A percentile compares a stretch with the other conserved stretches of the same genome.
Conservation (phyloP, 2,329 filamentous ascomycete genomes). For the Trichoderma asperellum region DNA sequence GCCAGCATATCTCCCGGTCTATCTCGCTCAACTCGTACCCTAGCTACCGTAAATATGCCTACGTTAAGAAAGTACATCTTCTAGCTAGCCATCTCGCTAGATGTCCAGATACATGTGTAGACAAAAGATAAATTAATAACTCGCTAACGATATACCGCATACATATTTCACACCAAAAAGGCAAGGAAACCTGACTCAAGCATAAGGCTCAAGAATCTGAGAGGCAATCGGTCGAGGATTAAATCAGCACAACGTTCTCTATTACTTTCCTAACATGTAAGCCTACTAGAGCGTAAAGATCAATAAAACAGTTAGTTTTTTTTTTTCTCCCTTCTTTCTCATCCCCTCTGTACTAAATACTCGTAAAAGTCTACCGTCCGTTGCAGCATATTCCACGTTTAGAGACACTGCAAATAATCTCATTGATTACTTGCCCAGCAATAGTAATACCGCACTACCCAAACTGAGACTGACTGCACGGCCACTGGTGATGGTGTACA, state of each 20-base stretch:
- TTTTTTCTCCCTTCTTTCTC: neutral
- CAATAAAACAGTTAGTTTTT: neutral
- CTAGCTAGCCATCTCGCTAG: neutral
- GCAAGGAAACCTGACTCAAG: neutral
- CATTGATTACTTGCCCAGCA: neutral
- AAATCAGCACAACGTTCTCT: neutral
- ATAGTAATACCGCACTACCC: conserved; percentile 5
- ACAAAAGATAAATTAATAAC: neutral
- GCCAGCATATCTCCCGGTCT: neutral
- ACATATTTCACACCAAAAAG: neutral
- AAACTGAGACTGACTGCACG: neutral
- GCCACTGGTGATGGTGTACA: neutral
- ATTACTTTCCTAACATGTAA: neutral
- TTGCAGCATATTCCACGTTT: neutral
- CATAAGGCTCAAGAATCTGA: neutral
- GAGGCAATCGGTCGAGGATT: neutral
- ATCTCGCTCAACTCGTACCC: neutral
- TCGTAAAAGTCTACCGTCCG: neutral
- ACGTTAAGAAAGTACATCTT: neutral
- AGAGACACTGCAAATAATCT: neutral
- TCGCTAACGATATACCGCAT: neutral
- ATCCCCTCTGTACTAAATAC: neutral
- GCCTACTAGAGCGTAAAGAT: neutral
- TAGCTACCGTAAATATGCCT: neutral
- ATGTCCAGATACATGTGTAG: neutral